Evolutionary conservation across 106 monocot genomes (phyloP).

Genomic region (Dendrobium officinale): DNA sequence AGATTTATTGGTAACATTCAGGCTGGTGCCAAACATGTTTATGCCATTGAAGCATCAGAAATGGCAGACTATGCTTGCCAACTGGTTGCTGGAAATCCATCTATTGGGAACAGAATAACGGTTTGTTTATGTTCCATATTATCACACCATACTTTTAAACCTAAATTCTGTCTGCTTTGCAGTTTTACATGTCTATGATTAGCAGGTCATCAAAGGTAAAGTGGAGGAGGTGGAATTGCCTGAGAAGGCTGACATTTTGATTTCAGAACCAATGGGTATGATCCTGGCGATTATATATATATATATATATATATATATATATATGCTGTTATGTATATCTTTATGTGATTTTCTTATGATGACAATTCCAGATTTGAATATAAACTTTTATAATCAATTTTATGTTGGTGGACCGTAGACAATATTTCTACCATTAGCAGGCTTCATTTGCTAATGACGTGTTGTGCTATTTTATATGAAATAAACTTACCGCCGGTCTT

Average conservation of each 20-base stretch:
- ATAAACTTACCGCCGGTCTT: no score
- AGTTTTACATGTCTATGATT: not conserved
- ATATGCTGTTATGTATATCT: not conserved
- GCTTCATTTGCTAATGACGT: no score
- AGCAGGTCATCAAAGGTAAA: conserved; percentile 88
- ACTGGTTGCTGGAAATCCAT: conserved; percentile 83
- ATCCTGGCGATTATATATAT: not conserved
- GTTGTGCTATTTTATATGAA: no score
- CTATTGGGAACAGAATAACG: conserved; percentile 70
- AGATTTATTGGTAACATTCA: conserved; percentile 11
- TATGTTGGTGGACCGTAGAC: no score
- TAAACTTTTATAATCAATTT: no score
- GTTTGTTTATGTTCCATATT: conserved; percentile 22
- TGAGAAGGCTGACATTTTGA: conserved; percentile 95
- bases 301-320: not conserved
- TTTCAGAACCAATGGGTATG: conserved; percentile 97
- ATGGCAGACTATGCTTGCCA: conserved; percentile 91
- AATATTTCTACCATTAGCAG: no score
- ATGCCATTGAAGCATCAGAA: conserved; percentile 96
- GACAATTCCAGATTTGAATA: no score
- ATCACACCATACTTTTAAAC: not conserved
- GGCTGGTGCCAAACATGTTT: conserved; percentile 99
- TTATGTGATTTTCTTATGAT: not conserved
- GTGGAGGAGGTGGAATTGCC: conserved; percentile 87
- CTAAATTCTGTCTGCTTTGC: not conserved